These are phyloP conservation scores for Globisporangium viniferum DNA, from an alignment of 352 stramenopile genomes.

Conservation along the genomic window DNA sequence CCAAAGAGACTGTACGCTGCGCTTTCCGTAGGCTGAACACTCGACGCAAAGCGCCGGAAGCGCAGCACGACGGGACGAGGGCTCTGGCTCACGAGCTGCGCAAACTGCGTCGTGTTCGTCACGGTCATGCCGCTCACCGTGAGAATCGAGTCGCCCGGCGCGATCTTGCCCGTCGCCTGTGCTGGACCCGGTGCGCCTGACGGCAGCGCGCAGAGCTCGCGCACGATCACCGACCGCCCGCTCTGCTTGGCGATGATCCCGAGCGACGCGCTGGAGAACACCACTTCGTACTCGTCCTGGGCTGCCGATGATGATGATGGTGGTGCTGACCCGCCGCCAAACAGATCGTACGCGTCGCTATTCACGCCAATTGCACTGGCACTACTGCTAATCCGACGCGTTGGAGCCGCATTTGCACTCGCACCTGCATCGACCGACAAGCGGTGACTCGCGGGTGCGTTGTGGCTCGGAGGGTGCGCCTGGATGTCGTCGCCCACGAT, in stretches of 20 bases:
- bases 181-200: slow-evolving; percentile 46
- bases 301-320: slow-evolving; percentile 6
- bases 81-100: slow-evolving; percentile 52
- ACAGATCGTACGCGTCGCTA: slow-evolving; percentile 11
- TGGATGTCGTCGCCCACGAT: slow-evolving; percentile 82
- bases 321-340: slow-evolving; percentile 13
- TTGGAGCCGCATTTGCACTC: not conserved
- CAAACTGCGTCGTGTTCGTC: slow-evolving; percentile 70
- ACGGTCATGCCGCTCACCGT: slow-evolving; percentile 67
- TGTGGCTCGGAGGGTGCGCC: slow-evolving; percentile 24
- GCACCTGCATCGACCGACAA: not conserved
- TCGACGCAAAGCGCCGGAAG: slow-evolving; percentile 43
- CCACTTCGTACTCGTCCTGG: slow-evolving; percentile 70
- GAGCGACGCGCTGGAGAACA: slow-evolving; percentile 53
- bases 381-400: not conserved
- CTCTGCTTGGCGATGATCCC: slow-evolving; percentile 76
- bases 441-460: not conserved
- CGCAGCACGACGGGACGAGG: slow-evolving; percentile 68
- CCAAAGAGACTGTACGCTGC: slow-evolving; percentile 72
- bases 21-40: slow-evolving; percentile 23
- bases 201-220: slow-evolving; percentile 49
- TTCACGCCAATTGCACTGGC: not conserved
- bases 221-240: slow-evolving; percentile 56
- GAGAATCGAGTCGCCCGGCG: slow-evolving; percentile 63
- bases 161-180: slow-evolving; percentile 48